Conservation (phyloP, 2,329 filamentous ascomycete genomes). For the Drechslera avenae region DNA sequence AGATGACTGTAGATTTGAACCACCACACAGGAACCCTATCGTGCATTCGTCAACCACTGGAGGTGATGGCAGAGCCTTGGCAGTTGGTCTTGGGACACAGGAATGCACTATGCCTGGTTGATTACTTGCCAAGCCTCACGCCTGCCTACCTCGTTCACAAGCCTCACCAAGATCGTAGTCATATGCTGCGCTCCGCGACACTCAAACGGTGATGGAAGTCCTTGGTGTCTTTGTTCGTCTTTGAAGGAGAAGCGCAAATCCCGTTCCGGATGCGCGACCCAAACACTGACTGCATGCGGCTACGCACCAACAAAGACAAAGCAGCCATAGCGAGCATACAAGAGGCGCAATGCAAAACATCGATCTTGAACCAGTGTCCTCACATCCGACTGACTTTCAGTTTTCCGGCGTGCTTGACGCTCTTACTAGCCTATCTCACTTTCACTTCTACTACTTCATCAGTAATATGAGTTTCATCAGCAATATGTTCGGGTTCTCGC, state of each 20-base stretch:
- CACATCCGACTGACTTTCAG: too few species aligned
- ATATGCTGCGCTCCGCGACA: background rate
- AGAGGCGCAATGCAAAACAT: background rate
- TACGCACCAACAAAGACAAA: constrained; percentile 14
- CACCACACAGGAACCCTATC: too few species aligned
- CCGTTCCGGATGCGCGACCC: background rate
- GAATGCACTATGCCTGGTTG: background rate
- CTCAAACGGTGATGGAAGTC: background rate
- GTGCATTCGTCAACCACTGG: too few species aligned
- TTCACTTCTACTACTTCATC: too few species aligned
- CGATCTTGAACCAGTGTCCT: background rate
- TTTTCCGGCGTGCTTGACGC: too few species aligned
- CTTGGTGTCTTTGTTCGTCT: background rate
- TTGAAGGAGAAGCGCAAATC: background rate
- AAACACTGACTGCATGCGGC: constrained; percentile 13
- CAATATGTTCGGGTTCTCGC: background rate
- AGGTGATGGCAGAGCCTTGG: too few species aligned
- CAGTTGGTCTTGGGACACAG: too few species aligned
- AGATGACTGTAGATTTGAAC: too few species aligned
- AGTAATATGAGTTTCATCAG: background rate
- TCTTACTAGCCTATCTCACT: background rate
- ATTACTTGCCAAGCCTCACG: background rate
- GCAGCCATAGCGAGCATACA: constrained; percentile 1
- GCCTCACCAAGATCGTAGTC: background rate
- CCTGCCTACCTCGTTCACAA: background rate